These are phyloP conservation scores for Tulasnella sp. DNA, from an alignment of 768 basidiomycete species.

Conservation along the genomic window DNA sequence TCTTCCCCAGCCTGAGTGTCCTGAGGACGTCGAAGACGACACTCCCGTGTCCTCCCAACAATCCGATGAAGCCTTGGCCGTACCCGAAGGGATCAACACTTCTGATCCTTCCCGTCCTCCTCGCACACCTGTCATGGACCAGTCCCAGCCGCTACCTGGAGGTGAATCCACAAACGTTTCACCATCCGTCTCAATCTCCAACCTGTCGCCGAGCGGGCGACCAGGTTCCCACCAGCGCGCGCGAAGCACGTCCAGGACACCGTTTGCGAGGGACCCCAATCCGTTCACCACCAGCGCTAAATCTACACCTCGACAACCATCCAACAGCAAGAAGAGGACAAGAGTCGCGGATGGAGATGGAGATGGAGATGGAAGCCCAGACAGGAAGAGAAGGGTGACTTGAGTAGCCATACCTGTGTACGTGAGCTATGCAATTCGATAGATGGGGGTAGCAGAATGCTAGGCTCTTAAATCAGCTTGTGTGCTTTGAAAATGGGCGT, in stretches of 20 bases:
- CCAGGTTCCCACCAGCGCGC: background rate
- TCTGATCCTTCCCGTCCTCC: background rate
- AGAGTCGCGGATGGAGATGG: background rate
- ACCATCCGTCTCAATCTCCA: background rate
- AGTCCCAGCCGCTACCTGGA: background rate
- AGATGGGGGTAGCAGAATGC: too few species aligned
- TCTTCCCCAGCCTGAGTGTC: too few species aligned
- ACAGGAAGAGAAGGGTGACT: conserved; percentile 15
- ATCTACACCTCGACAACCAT: background rate
- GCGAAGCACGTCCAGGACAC: background rate
- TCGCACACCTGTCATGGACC: conserved; percentile 5
- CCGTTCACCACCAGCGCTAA: conserved; percentile 20
- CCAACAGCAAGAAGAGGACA: background rate
- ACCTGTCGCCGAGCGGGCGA: background rate
- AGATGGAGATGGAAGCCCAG: conserved; percentile 9
- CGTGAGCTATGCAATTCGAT: background rate
- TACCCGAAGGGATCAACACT: background rate
- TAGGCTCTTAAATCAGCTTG: too few species aligned
- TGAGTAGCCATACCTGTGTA: background rate
- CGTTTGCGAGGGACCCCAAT: conserved; percentile 11
- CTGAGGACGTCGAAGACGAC: too few species aligned
- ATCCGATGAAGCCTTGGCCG: background rate
- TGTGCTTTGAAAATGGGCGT: too few species aligned
- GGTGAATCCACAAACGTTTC: background rate
- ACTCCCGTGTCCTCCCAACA: background rate